phyloP scores from a whole-genome alignment of 208 protist genomes.

The Angomonas deanei region DNA sequence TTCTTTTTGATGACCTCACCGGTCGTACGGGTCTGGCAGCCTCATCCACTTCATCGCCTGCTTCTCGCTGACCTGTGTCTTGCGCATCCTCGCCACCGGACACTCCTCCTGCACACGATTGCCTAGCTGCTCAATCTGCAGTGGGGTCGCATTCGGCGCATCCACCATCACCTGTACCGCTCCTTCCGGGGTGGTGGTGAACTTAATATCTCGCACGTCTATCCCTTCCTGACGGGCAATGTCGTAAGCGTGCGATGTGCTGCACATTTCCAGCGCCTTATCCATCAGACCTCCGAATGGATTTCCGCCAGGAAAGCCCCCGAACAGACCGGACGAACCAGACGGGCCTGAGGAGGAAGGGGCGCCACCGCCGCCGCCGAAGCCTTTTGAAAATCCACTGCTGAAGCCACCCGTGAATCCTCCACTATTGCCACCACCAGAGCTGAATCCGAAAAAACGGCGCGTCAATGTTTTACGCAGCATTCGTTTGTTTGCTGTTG shows the following conservation, averaged over 20 bases:
- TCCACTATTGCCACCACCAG: conserved; percentile 3
- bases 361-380: conserved; percentile 4
- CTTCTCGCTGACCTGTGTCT: conserved; percentile 55
- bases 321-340: background rate
- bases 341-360: conserved; percentile 5
- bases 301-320: conserved; percentile 13
- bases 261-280: conserved; percentile 85
- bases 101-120: conserved; percentile 83
- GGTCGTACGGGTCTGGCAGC: conserved; percentile 60
- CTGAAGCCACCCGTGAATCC: background rate
- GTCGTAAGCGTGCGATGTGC: conserved; percentile 63
- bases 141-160: conserved; percentile 66
- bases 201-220: conserved; percentile 69
- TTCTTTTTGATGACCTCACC: too few species aligned
- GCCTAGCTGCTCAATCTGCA: conserved; percentile 85
- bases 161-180: conserved; percentile 77
- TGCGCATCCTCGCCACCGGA: conserved; percentile 80
- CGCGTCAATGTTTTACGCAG: background rate
- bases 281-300: conserved; percentile 68
- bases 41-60: conserved; percentile 79
- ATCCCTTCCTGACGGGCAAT: conserved; percentile 73
- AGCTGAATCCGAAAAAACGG: background rate
- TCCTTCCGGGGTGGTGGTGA: conserved; percentile 68
- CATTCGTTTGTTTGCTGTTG: background rate
- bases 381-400: conserved; percentile 3